phyloP scores from a whole-genome alignment of 2,329 filamentous ascomycete genomes.

The Purpureocillium takamizusanense region DNA sequence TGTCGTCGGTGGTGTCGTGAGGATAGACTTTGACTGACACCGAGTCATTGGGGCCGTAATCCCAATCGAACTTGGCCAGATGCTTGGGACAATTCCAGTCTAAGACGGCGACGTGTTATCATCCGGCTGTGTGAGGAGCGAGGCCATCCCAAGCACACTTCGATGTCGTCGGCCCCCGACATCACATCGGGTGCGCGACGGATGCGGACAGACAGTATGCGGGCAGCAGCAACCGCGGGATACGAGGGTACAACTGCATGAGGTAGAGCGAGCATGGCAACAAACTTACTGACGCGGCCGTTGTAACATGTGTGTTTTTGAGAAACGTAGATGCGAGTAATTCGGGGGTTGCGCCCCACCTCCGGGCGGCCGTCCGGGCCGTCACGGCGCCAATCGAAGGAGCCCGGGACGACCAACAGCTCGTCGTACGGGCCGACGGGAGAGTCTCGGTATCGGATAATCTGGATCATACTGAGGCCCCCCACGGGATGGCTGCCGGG shows the following conservation, averaged over 20 bases:
- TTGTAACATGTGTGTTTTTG: conserved; percentile 43
- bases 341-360: conserved; percentile 25
- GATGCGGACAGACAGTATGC: no score
- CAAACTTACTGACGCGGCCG: conserved; percentile 38
- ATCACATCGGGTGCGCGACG: no score
- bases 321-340: conserved; percentile 47
- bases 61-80: conserved; percentile 41
- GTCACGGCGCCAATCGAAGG: conserved; percentile 31
- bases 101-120: conserved; percentile 10
- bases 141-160: no score
- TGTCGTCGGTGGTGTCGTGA: conserved; percentile 23
- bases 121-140: no score
- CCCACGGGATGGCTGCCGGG: conserved; percentile 25
- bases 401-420: conserved; percentile 37
- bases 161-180: no score
- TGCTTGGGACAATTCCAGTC: conserved; percentile 50
- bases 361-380: conserved; percentile 21
- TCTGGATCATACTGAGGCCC: conserved; percentile 38
- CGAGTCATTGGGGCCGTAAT: conserved; percentile 22
- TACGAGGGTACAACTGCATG: no score
- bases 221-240: no score
- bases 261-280: not conserved
- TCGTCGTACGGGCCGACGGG: conserved; percentile 47
- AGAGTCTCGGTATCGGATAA: conserved; percentile 40
- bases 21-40: conserved; percentile 35